phyloP scores from a whole-genome alignment of 257 asterid species.

The Ballota nigra region DNA sequence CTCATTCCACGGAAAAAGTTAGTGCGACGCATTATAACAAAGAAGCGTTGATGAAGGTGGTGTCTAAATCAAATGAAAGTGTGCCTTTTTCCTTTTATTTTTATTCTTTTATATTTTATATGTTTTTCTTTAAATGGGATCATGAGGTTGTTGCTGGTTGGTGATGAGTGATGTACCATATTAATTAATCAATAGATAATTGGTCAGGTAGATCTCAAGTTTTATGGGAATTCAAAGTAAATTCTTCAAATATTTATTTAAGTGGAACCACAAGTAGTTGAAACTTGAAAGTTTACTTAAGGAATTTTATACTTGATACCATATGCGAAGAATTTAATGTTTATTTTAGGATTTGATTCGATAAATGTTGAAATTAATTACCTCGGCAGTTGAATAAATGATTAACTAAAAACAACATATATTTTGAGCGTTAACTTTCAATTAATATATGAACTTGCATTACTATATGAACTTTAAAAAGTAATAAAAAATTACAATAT shows the following conservation, averaged over 20 bases:
- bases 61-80: slow-evolving; percentile 33
- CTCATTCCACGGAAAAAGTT: slow-evolving; percentile 34
- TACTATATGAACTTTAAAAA: no score
- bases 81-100: slow-evolving; percentile 7
- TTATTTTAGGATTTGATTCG: not conserved
- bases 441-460: no score
- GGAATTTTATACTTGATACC: not conserved
- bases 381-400: not conserved
- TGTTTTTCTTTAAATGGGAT: slow-evolving; percentile 19
- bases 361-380: not conserved
- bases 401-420: not conserved
- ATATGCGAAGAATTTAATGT: not conserved
- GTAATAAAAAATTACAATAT: no score
- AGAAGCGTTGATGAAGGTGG: slow-evolving; percentile 30
- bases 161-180: slow-evolving; percentile 4
- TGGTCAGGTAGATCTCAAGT: not conserved
- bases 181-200: slow-evolving; percentile 4
- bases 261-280: not conserved
- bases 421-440: no score
- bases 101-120: not conserved
- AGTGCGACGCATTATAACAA: slow-evolving; percentile 38
- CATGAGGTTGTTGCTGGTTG: slow-evolving; percentile 17
- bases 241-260: not conserved
- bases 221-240: not conserved
- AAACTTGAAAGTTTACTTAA: not conserved